Percentiles rank a stretch among this genome's conserved stretches.
These are phyloP conservation scores for Penicillium sp. DNA, from an alignment of 2,329 filamentous ascomycete genomes.

Conservation along the genomic window DNA sequence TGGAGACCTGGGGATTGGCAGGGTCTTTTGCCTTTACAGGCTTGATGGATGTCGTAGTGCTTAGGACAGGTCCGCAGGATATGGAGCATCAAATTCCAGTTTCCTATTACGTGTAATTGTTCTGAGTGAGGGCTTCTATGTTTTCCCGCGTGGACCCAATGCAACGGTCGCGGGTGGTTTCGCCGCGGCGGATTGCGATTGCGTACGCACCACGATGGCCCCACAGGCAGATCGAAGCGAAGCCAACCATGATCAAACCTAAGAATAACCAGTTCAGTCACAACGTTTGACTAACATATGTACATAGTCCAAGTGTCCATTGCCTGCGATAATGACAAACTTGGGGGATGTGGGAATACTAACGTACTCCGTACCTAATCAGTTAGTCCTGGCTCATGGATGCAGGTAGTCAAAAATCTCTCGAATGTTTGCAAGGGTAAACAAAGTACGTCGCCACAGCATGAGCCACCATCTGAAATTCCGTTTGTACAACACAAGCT, in stretches of 20 bases:
- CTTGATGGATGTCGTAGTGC: no score
- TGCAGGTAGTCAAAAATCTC: background rate
- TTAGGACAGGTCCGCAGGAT: background rate
- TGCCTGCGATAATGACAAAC: no score
- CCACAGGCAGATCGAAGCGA: constrained; percentile 2
- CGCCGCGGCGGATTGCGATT: background rate
- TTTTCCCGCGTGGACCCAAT: background rate
- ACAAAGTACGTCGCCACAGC: constrained; percentile 4
- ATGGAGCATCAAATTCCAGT: background rate
- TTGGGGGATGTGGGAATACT: background rate
- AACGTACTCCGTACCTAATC: no score
- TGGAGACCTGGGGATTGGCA: background rate
- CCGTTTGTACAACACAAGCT: constrained; percentile 1
- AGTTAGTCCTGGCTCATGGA: no score
- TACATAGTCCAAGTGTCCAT: no score
- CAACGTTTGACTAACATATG: no score
- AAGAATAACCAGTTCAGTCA: background rate
- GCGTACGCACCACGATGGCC: background rate
- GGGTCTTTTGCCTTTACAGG: background rate
- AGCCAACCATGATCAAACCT: background rate
- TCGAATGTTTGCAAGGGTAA: background rate
- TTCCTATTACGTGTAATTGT: background rate
- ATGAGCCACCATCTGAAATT: constrained; percentile 3
- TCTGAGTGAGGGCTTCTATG: background rate
- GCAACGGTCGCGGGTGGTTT: background rate